A percentile compares a stretch with the other conserved stretches of the same genome.
Conservation (phyloP, 2,329 filamentous ascomycete genomes). For the Fusarium scirpi region DNA sequence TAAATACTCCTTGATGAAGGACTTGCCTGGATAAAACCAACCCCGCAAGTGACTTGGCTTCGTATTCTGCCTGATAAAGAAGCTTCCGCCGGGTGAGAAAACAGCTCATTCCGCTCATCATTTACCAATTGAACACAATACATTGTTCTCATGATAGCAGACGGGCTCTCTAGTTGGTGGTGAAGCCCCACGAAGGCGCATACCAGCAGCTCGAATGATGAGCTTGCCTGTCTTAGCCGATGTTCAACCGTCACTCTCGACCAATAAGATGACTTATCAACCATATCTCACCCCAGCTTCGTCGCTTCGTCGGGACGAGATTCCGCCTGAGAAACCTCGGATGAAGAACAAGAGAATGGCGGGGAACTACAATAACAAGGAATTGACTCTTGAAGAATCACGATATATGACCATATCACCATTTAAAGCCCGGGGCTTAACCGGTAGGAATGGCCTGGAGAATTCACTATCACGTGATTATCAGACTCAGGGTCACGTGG, state of each 20-base stretch:
- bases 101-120: slow-evolving; percentile 9
- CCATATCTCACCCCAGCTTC: slow-evolving; percentile 1
- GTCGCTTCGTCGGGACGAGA: slow-evolving; percentile 40
- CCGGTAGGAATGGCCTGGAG: neutral
- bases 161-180: slow-evolving; percentile 27
- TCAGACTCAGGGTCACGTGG: neutral
- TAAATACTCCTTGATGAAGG: neutral
- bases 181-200: slow-evolving; percentile 42
- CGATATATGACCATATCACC: neutral
- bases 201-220: slow-evolving; percentile 15
- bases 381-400: neutral
- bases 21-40: slow-evolving; percentile 31
- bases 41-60: slow-evolving; percentile 28
- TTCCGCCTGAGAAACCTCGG: slow-evolving; percentile 25
- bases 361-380: neutral
- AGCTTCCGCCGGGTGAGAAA: slow-evolving; percentile 12
- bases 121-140: slow-evolving; percentile 28
- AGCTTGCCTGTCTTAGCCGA: neutral
- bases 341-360: neutral
- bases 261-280: slow-evolving; percentile 16
- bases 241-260: slow-evolving; percentile 6
- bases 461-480: neutral
- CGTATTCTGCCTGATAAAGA: slow-evolving; percentile 36
- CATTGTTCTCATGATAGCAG: slow-evolving; percentile 39
- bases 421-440: neutral